These are phyloP conservation scores for Carpinus fangiana DNA, from an alignment of 306 rosid genomes.

Conservation along the genomic window DNA sequence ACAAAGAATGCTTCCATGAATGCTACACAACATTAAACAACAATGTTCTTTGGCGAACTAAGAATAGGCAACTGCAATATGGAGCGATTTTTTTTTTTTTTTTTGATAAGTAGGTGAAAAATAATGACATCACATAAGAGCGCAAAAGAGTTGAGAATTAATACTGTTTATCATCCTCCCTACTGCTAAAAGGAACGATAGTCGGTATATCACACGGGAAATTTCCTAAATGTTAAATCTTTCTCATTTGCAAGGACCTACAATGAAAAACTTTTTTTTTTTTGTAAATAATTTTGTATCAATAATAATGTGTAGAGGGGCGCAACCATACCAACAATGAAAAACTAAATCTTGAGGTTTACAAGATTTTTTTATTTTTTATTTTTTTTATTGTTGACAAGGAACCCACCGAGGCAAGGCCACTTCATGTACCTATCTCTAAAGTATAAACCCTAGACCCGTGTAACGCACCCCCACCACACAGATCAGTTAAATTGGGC, in stretches of 20 bases:
- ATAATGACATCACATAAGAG: neutral
- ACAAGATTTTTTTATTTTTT: neutral
- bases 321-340: neutral
- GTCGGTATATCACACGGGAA: neutral
- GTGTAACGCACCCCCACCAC: too few species aligned
- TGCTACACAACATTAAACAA: neutral
- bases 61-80: neutral
- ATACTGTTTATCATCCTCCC: neutral
- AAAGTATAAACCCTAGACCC: too few species aligned
- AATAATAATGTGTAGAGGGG: too few species aligned
- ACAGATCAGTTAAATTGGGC: too few species aligned
- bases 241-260: neutral
- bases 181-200: neutral
- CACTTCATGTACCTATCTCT: too few species aligned
- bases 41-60: neutral
- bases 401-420: too few species aligned
- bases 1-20: neutral
- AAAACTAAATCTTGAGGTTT: neutral
- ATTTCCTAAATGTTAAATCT: neutral
- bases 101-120: neutral
- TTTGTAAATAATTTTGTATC: too few species aligned
- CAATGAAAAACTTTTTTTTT: neutral
- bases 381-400: too few species aligned
- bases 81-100: neutral
- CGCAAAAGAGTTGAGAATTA: neutral